Evolutionary conservation across 495 filamentous ascomycete species (phyloP).

Genomic region (Hypoxylon intermedium): DNA sequence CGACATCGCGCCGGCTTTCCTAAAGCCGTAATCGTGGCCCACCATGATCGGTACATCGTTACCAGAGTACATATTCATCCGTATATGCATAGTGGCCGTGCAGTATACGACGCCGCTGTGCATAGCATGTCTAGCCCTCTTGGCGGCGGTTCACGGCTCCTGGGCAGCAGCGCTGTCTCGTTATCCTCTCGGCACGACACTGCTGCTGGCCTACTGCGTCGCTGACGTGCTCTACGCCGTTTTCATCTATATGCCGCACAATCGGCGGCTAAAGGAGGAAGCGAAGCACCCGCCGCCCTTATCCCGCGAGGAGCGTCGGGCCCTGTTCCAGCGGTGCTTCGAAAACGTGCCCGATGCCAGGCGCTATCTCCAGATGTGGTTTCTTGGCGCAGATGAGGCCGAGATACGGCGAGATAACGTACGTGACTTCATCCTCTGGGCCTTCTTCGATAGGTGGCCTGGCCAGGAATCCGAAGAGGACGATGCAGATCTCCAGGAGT

Average conservation of each 20-base stretch:
- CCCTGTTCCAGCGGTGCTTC: conserved; percentile 63
- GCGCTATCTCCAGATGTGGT: conserved; percentile 68
- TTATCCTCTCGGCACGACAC: conserved; percentile 31
- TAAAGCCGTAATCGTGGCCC: conserved; percentile 30
- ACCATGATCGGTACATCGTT: conserved; percentile 48
- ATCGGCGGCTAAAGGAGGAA: conserved; percentile 53
- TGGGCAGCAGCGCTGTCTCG: conserved; percentile 30
- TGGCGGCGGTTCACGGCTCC: conserved; percentile 44
- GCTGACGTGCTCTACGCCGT: conserved; percentile 62
- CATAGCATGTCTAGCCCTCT: conserved; percentile 50
- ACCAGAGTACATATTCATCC: conserved; percentile 53
- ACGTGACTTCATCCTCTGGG: conserved; percentile 70
- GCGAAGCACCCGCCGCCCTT: conserved; percentile 61
- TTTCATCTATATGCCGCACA: conserved; percentile 62
- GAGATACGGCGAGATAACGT: conserved; percentile 72
- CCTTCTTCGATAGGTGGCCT: conserved; percentile 59
- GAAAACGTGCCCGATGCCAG: conserved; percentile 62
- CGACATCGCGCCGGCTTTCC: conserved; percentile 19
- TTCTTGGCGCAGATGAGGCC: conserved; percentile 61
- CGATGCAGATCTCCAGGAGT: conserved; percentile 65
- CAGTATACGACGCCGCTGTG: conserved; percentile 62
- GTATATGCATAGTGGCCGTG: conserved; percentile 57
- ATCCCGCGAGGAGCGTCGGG: conserved; percentile 47
- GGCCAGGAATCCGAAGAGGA: conserved; percentile 41
- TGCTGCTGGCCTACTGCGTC: conserved; percentile 46